Evolutionary conservation across 768 basidiomycete species (phyloP).

Genomic region (Lactarius hengduanensis): DNA sequence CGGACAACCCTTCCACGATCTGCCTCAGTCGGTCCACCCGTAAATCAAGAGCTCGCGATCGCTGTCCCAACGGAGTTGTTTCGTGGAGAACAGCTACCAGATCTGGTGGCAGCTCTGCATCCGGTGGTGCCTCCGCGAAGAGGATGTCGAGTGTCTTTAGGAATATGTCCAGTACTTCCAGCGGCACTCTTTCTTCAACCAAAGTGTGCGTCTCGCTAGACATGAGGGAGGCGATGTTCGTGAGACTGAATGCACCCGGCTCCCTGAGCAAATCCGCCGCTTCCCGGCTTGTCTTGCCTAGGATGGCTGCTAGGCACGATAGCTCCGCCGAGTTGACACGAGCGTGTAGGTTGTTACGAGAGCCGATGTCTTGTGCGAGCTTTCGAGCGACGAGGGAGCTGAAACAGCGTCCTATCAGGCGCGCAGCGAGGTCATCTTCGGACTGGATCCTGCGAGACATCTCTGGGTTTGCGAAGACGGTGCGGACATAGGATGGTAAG

Average conservation of each 20-base stretch:
- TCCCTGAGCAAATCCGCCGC: no score
- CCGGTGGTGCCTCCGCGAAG: background rate
- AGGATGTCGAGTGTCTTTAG: no score
- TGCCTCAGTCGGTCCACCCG: background rate
- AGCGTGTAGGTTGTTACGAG: background rate
- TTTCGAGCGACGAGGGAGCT: conserved; percentile 2
- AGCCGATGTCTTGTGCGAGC: background rate
- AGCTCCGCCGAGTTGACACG: no score
- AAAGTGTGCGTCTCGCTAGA: no score
- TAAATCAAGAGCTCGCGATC: background rate
- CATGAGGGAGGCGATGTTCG: no score
- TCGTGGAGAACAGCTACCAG: background rate
- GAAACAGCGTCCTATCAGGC: background rate
- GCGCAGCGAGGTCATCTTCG: background rate
- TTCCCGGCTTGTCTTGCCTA: no score
- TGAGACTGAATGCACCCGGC: no score
- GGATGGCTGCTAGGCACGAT: no score
- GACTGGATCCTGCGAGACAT: background rate
- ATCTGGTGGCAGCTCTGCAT: background rate
- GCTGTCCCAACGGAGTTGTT: background rate
- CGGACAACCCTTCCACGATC: background rate
- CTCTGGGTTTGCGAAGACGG: background rate
- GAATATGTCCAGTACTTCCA: no score
- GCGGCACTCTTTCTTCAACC: no score
- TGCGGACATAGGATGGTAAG: background rate